These are phyloP conservation scores for Phytophthora sansomeana DNA, from an alignment of 352 stramenopile species.

Conservation along the genomic window DNA sequence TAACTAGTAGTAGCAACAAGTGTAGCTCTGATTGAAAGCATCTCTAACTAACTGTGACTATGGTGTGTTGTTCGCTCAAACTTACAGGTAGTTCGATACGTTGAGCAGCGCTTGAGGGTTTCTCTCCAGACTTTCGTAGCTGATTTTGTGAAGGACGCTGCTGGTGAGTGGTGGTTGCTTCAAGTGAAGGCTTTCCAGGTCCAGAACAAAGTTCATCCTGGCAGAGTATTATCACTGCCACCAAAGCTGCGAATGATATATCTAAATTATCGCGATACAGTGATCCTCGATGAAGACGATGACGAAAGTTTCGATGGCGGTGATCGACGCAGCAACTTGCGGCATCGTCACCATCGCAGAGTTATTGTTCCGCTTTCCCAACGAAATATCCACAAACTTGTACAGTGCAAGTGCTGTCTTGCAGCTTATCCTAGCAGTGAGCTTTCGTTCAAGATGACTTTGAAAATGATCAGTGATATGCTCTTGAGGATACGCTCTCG, in stretches of 20 bases:
- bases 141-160: conserved; percentile 76
- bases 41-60: conserved; percentile 1
- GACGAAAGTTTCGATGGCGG: conserved; percentile 33
- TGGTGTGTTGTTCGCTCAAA: neutral
- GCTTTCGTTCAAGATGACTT: conserved; percentile 88
- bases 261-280: conserved; percentile 72
- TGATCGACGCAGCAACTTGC: conserved; percentile 21
- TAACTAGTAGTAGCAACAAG: conserved; percentile 38
- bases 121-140: conserved; percentile 69
- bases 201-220: conserved; percentile 42
- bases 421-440: conserved; percentile 77
- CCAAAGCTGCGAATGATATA: conserved; percentile 55
- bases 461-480: conserved; percentile 91
- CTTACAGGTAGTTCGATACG: conserved; percentile 73
- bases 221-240: conserved; percentile 50
- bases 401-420: conserved; percentile 85
- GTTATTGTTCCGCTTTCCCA: conserved; percentile 45
- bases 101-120: conserved; percentile 72
- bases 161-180: conserved; percentile 80
- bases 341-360: conserved; percentile 26
- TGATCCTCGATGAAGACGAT: conserved; percentile 72
- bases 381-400: conserved; percentile 73
- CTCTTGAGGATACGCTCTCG: conserved; percentile 70
- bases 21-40: neutral
- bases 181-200: conserved; percentile 85